Evolutionary conservation across 768 basidiomycete genomes (phyloP).

Genomic region (Phlegmacium glaucopus): DNA sequence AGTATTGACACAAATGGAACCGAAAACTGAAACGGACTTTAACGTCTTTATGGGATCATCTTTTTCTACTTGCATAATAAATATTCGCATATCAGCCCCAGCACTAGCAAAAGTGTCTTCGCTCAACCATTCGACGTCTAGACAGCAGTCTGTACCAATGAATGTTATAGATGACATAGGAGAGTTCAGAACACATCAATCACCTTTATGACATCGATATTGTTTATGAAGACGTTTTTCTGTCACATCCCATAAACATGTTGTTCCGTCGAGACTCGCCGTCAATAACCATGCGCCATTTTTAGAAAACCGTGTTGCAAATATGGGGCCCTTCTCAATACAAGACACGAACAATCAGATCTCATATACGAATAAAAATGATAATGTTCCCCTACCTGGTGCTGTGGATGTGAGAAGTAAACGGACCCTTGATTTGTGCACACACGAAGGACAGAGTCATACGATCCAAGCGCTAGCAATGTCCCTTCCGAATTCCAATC

Average conservation of each 20-base stretch:
- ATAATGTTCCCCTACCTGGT: conserved; percentile 48
- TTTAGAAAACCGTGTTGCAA: conserved; percentile 73
- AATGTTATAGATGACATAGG: conserved; percentile 2
- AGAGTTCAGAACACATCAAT: conserved; percentile 10
- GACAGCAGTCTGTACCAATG: conserved; percentile 57
- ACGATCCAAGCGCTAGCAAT: conserved; percentile 74
- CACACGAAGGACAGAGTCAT: conserved; percentile 69
- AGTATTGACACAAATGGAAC: background rate
- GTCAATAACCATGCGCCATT: conserved; percentile 71
- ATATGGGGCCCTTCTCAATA: conserved; percentile 71
- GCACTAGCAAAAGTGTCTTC: conserved; percentile 70
- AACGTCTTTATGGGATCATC: conserved; percentile 58
- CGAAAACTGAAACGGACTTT: conserved; percentile 38
- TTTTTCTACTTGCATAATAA: conserved; percentile 55
- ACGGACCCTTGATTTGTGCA: conserved; percentile 56
- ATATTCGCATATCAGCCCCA: conserved; percentile 64
- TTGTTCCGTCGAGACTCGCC: conserved; percentile 74
- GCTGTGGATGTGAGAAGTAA: conserved; percentile 61
- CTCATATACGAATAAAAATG: background rate
- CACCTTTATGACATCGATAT: conserved; percentile 66
- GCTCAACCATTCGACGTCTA: conserved; percentile 80
- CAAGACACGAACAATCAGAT: conserved; percentile 24
- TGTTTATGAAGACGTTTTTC: conserved; percentile 59
- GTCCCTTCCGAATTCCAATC: conserved; percentile 77
- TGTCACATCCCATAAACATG: conserved; percentile 76